phyloP scores from a whole-genome alignment of 1,284 basidiomycete genomes.

The Naganishia sp. region DNA sequence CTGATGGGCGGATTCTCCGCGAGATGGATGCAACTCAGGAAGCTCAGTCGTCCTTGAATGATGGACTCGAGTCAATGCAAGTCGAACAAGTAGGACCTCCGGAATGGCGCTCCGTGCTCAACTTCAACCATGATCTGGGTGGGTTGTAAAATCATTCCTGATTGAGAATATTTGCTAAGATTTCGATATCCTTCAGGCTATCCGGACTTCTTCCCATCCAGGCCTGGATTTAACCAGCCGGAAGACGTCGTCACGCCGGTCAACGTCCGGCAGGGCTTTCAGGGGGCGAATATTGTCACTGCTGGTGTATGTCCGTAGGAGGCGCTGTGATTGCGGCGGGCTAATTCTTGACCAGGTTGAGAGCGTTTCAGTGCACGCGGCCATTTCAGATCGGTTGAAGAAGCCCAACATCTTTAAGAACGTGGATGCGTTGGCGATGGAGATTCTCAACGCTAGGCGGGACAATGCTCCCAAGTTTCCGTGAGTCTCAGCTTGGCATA shows the following conservation, averaged over 20 bases:
- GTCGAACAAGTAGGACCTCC: conserved; percentile 10
- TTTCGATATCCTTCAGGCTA: conserved; percentile 61
- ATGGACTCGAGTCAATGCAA: not conserved
- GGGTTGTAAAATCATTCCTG: not conserved
- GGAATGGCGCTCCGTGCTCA: conserved; percentile 21
- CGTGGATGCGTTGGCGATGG: conserved; percentile 23
- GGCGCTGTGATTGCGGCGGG: not conserved
- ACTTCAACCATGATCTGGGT: conserved; percentile 19
- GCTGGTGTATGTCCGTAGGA: conserved; percentile 39
- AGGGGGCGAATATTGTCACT: conserved; percentile 63
- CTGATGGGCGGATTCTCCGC: no score
- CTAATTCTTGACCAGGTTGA: conserved; percentile 54
- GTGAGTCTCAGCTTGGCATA: conserved; percentile 55
- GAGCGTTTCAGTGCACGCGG: conserved; percentile 60
- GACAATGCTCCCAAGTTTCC: conserved; percentile 63
- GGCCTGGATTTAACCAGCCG: conserved; percentile 75
- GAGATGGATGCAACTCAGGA: no score
- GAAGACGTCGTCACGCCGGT: conserved; percentile 78
- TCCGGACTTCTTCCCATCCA: conserved; percentile 80
- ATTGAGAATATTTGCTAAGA: not conserved
- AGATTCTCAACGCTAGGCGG: conserved; percentile 44
- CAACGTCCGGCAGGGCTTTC: conserved; percentile 78
- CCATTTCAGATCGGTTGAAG: conserved; percentile 40
- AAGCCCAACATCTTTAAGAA: conserved; percentile 20
- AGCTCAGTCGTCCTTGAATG: no score